These are phyloP conservation scores for Colletotrichum sp. DNA, from an alignment of 2,329 filamentous ascomycete genomes.

Conservation along the genomic window DNA sequence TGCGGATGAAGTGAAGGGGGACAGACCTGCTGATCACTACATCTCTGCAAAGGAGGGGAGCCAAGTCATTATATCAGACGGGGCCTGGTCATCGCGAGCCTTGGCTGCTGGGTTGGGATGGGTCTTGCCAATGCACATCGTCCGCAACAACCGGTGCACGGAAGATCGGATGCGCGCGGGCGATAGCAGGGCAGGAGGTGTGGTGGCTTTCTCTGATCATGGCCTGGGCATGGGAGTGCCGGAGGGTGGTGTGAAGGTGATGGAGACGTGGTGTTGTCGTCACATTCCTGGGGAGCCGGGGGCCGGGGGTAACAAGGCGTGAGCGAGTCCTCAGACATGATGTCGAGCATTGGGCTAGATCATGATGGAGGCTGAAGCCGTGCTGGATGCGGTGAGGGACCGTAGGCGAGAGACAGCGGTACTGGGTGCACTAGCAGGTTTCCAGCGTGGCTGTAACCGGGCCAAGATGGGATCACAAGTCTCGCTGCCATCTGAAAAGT, in stretches of 20 bases:
- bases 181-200: background rate
- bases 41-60: background rate
- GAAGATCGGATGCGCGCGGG: conserved; percentile 2
- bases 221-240: conserved; percentile 5
- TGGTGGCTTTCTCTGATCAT: background rate
- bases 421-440: background rate
- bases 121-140: background rate
- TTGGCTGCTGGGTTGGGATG: conserved; percentile 6
- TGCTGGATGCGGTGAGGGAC: background rate
- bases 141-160: conserved; percentile 6
- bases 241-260: conserved; percentile 5
- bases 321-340: background rate
- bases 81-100: background rate
- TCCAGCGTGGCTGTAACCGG: background rate
- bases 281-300: background rate
- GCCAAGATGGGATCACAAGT: background rate
- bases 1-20: conserved; percentile 11
- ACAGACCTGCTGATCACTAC: conserved; percentile 20
- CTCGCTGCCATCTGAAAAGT: conserved; percentile 3
- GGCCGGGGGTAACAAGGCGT: background rate
- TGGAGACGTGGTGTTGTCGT: background rate
- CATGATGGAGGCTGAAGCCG: background rate
- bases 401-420: background rate
- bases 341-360: background rate
- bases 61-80: conserved; percentile 19